Percentiles rank a stretch among this genome's conserved stretches.
These are phyloP conservation scores for Tylopilus plumbeoviolaceoides DNA, from an alignment of 768 basidiomycete genomes.

Conservation along the genomic window DNA sequence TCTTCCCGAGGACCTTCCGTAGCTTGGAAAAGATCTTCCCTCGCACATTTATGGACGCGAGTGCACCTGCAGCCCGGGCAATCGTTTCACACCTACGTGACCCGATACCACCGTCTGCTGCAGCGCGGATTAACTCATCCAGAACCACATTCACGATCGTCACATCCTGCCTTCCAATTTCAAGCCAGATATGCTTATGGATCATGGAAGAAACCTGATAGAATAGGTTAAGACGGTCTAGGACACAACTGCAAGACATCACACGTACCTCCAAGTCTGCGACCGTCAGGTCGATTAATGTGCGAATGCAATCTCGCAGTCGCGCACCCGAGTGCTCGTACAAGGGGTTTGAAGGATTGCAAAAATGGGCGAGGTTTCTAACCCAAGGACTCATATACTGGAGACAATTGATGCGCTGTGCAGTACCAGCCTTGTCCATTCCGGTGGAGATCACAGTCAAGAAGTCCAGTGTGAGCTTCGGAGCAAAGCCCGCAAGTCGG, in stretches of 20 bases:
- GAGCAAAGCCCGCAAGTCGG: constrained; percentile 65
- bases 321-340: constrained; percentile 71
- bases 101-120: constrained; percentile 79
- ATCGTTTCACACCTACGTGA: constrained; percentile 73
- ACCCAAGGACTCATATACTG: constrained; percentile 90
- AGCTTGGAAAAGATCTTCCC: constrained; percentile 75
- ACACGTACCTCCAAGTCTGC: constrained; percentile 65
- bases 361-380: constrained; percentile 68
- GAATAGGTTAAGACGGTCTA: constrained; percentile 1
- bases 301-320: constrained; percentile 77
- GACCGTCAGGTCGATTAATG: constrained; percentile 70
- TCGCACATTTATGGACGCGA: constrained; percentile 74
- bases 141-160: constrained; percentile 66
- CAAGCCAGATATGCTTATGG: constrained; percentile 74
- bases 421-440: constrained; percentile 43
- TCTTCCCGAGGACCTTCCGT: constrained; percentile 75
- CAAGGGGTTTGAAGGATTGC: constrained; percentile 61
- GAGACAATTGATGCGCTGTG: constrained; percentile 67
- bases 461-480: constrained; percentile 84
- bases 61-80: constrained; percentile 64
- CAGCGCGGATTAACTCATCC: constrained; percentile 77
- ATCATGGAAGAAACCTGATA: constrained; percentile 58
- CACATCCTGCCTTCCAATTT: constrained; percentile 67
- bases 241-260: neutral
- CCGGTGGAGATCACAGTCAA: constrained; percentile 76